Percentiles rank a stretch among this genome's conserved stretches.
Conservation (phyloP, 371 early-diverging fungal genomes). For the Mucor racemosus region DNA sequence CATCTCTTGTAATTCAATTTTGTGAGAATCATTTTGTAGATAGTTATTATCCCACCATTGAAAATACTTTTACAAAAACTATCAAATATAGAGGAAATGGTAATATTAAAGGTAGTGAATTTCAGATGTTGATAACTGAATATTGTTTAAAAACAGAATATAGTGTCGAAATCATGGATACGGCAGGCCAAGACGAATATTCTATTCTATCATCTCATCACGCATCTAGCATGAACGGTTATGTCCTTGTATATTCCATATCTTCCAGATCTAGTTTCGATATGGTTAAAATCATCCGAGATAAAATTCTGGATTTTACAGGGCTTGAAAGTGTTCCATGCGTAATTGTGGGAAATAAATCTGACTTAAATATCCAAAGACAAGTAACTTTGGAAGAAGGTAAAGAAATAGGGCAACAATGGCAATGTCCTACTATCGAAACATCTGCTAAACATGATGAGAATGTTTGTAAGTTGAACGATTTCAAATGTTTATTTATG, state of each 20-base stretch:
- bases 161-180: slow-evolving; percentile 91
- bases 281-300: slow-evolving; percentile 87
- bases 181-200: slow-evolving; percentile 98
- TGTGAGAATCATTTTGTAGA: slow-evolving; percentile 93
- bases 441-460: slow-evolving; percentile 91
- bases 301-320: slow-evolving; percentile 93
- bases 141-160: slow-evolving; percentile 58
- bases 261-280: slow-evolving; percentile 86
- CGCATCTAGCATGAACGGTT: slow-evolving; percentile 92
- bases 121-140: too few species aligned
- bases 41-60: slow-evolving; percentile 83
- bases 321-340: slow-evolving; percentile 88
- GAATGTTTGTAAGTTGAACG: slow-evolving; percentile 72
- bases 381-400: slow-evolving; percentile 86
- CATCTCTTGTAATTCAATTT: slow-evolving; percentile 92
- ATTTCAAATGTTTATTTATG: background rate
- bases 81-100: slow-evolving; percentile 79
- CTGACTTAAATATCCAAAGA: slow-evolving; percentile 80
- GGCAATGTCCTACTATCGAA: slow-evolving; percentile 87
- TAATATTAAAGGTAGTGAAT: slow-evolving; percentile 6
- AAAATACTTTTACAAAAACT: slow-evolving; percentile 87
- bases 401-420: slow-evolving; percentile 73
- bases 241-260: slow-evolving; percentile 92
- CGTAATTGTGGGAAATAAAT: slow-evolving; percentile 95
- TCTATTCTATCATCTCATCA: slow-evolving; percentile 90